Base-by-base conservation (phyloP, 768 basidiomycete genomes). In the Hericium rajendrae region DNA sequence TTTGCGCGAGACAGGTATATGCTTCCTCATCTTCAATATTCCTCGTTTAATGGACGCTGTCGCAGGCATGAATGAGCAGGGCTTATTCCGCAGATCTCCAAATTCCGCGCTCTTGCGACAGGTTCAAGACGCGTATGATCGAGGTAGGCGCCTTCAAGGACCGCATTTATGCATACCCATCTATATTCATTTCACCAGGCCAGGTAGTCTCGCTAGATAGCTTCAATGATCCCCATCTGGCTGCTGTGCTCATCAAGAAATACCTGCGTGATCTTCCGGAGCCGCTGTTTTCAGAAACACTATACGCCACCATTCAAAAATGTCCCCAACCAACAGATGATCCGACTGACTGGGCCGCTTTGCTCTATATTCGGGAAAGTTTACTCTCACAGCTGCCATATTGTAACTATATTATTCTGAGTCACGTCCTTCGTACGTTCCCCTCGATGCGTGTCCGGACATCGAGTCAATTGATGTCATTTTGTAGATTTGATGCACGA, bases 241-340 rank as follows among this genome's bases (percentile, higher is more conserved):
- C 89, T 3, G 89, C 91, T 9, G 91, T 93, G 1, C 75, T 94
- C 38, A 71, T 94, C 55, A 93, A 94, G 74, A 91, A 90, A 67
- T 92, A 87, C 66, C 71, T 94, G 24, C 80, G 88, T 39, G 88
- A 91, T 68, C 73, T 94, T 1, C 88, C 89, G 2, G 77, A 81
- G 53, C 86, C 91, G 3, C 71, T 89, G n/a, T 88, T 94, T 62
- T 80, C 85, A 0, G 88, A 90, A 69, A 68, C 66, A 5, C 68
- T 85, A 13, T 93, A 91, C 68, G 75, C 81, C 6, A 54, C 75
- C 38, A 81, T 93, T 41, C 78, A 77, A 39, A 76, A 78, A 57
- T 94, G 91, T 70, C 91, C 91, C 6, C 58, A 68, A 20, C 73
- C 81, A 24, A 76, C 78, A 9, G 72, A 66, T 54, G 78, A 82